Evolutionary conservation across 2,329 filamentous ascomycete species (phyloP).

Genomic region (Pezicula radicicola): DNA sequence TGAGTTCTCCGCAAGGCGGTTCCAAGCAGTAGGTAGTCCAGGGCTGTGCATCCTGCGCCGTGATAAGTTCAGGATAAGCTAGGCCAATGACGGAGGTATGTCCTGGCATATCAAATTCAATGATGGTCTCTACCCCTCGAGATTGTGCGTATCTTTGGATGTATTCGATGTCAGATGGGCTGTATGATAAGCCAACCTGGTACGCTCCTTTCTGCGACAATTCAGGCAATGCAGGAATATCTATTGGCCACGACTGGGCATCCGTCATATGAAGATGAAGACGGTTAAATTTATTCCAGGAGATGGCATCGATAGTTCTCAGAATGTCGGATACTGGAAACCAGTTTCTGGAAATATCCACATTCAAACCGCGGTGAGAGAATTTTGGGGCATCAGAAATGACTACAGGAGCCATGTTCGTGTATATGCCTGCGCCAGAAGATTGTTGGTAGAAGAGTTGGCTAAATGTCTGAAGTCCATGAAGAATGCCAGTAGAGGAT

Average conservation of each 20-base stretch:
- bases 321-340: slow-evolving; percentile 52
- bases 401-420: slow-evolving; percentile 63
- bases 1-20: slow-evolving; percentile 67
- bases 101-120: slow-evolving; percentile 80
- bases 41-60: slow-evolving; percentile 56
- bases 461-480: slow-evolving; percentile 72
- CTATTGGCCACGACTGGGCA: slow-evolving; percentile 81
- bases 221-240: slow-evolving; percentile 71
- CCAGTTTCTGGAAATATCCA: slow-evolving; percentile 75
- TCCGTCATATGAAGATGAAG: slow-evolving; percentile 82
- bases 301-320: slow-evolving; percentile 71
- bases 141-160: slow-evolving; percentile 70
- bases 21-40: slow-evolving; percentile 59
- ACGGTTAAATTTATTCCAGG: slow-evolving; percentile 80
- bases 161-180: slow-evolving; percentile 55
- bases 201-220: slow-evolving; percentile 75
- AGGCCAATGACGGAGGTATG: slow-evolving; percentile 68
- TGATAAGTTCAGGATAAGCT: slow-evolving; percentile 68
- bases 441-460: slow-evolving; percentile 79
- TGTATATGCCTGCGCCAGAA: slow-evolving; percentile 58
- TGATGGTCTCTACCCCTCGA: slow-evolving; percentile 67
- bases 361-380: slow-evolving; percentile 72
- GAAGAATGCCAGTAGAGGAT: slow-evolving; percentile 66
- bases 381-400: slow-evolving; percentile 76
- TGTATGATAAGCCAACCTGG: slow-evolving; percentile 63